Evolutionary conservation across 305 asterid genomes (phyloP).

Genomic region (Caryopteris hybrid): DNA sequence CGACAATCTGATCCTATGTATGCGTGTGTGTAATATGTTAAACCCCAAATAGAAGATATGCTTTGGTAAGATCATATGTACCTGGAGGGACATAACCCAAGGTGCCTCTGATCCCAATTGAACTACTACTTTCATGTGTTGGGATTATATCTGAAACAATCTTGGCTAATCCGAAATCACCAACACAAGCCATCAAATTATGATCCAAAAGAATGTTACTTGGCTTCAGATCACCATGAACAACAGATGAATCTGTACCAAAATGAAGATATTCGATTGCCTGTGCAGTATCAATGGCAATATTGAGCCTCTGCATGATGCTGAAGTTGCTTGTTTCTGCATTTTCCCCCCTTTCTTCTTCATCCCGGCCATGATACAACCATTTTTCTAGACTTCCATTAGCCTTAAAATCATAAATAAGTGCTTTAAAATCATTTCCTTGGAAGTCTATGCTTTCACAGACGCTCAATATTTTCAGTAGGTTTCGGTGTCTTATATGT

Average conservation of each 20-base stretch:
- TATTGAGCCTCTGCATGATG: not conserved
- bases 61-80: no score
- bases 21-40: not conserved
- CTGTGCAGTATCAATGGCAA: not conserved
- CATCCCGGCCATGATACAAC: not conserved
- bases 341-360: not conserved
- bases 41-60: no score
- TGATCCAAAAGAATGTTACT: not conserved
- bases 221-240: conserved; percentile 3
- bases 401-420: not conserved
- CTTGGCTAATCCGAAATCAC: not conserved
- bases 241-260: not conserved
- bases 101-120: not conserved
- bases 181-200: not conserved
- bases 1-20: no score
- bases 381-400: not conserved
- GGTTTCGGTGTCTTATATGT: not conserved
- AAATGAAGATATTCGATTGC: not conserved
- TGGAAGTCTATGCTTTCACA: not conserved
- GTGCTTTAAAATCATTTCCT: not conserved
- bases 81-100: conserved; percentile 9
- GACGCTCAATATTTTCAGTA: not conserved
- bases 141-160: not conserved
- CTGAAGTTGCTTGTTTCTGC: not conserved
- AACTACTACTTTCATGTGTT: not conserved